A percentile compares a stretch with the other conserved stretches of the same genome.
Evolutionary conservation across 2,329 filamentous ascomycete species (phyloP).

Genomic region (Lasiodiplodia theobromae): DNA sequence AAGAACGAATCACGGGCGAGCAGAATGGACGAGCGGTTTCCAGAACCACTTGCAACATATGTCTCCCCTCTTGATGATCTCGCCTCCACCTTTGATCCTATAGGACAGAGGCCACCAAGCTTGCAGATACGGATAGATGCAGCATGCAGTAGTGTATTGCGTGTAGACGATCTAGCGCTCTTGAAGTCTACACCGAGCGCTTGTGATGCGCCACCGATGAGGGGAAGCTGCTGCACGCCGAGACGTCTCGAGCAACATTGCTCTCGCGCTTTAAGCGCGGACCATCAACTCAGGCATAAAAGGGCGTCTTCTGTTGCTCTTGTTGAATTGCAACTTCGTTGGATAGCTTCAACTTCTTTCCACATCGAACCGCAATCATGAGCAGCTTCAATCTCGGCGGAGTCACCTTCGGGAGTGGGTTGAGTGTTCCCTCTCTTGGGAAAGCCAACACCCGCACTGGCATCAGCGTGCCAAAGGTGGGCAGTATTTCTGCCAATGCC

Average conservation of each 20-base stretch:
- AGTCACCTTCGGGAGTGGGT: constrained; percentile 1
- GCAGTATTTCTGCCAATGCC: constrained; percentile 17
- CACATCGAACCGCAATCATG: constrained; percentile 1
- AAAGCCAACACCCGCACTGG: neutral
- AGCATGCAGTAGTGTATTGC: neutral
- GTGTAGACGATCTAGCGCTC: neutral
- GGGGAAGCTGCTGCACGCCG: constrained; percentile 19
- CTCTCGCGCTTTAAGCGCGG: neutral
- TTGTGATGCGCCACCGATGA: constrained; percentile 2
- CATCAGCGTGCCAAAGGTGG: constrained; percentile 14
- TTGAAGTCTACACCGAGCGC: neutral
- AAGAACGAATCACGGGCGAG: too few relatives aligned
- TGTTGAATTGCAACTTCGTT: neutral
- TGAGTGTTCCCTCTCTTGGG: neutral
- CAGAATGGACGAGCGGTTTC: neutral
- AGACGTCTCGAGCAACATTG: neutral
- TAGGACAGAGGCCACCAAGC: neutral
- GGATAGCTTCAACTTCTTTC: neutral
- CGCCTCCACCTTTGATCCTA: neutral
- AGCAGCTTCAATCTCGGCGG: constrained; percentile 1
- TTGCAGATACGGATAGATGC: neutral
- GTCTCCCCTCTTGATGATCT: neutral
- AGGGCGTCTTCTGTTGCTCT: neutral
- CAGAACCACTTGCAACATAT: neutral
- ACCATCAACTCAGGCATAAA: neutral